These are phyloP conservation scores for Alternaria dauci DNA, from an alignment of 2,329 filamentous ascomycete genomes.

Conservation along the genomic window DNA sequence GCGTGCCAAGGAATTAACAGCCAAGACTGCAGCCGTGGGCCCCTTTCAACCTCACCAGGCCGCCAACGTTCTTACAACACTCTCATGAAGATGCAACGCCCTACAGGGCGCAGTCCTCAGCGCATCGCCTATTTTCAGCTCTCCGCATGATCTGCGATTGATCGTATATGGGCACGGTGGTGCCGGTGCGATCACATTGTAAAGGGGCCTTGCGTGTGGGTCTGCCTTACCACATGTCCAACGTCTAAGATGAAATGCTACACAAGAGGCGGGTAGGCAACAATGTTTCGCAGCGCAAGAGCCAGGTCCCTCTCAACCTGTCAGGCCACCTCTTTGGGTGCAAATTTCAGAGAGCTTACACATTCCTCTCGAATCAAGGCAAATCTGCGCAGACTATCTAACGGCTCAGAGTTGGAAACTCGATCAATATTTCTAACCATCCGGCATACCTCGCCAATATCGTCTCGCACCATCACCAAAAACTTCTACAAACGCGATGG, in stretches of 20 bases:
- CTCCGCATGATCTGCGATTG: background rate
- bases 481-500: background rate
- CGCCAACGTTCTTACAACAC: background rate
- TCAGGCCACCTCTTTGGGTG: background rate
- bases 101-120: background rate
- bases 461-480: background rate
- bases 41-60: conserved; percentile 5
- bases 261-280: background rate
- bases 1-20: background rate
- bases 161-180: background rate
- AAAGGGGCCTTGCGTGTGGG: background rate
- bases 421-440: background rate
- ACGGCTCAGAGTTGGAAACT: background rate
- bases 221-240: background rate
- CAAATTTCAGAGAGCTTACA: background rate
- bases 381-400: background rate
- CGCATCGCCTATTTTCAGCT: background rate
- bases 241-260: background rate
- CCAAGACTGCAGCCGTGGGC: background rate
- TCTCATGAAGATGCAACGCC: conserved; percentile 10
- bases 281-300: background rate
- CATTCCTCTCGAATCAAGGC: background rate
- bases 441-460: background rate
- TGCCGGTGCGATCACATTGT: background rate
- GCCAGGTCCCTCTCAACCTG: no score